These are phyloP conservation scores for Cetradonia linearis DNA, from an alignment of 495 filamentous ascomycete genomes.

Conservation along the genomic window DNA sequence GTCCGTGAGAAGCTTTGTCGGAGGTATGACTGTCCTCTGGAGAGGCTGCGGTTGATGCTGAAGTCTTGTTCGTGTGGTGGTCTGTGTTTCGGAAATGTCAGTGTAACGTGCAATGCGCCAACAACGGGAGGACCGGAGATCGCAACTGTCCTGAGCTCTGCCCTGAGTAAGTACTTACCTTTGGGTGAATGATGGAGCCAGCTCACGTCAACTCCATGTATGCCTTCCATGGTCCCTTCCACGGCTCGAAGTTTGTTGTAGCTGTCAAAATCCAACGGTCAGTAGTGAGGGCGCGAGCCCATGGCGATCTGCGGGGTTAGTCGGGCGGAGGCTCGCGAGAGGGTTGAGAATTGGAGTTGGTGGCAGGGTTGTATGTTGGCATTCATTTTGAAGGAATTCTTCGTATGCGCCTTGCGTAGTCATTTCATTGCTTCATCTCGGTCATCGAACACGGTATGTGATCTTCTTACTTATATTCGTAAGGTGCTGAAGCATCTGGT, in stretches of 20 bases:
- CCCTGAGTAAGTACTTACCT: slow-evolving; percentile 35
- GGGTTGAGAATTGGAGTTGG: neutral
- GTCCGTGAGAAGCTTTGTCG: slow-evolving; percentile 1
- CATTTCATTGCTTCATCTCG: neutral
- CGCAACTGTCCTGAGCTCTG: neutral
- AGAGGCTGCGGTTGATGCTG: neutral
- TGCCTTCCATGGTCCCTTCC: slow-evolving; percentile 41
- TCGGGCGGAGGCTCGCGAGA: slow-evolving; percentile 8
- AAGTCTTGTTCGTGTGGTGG: slow-evolving; percentile 10
- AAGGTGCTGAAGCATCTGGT: slow-evolving; percentile 4
- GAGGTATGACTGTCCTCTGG: slow-evolving; percentile 2
- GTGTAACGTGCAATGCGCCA: neutral
- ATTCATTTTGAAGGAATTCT: neutral
- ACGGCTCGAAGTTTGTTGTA: neutral
- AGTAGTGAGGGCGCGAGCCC: neutral
- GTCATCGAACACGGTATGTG: neutral
- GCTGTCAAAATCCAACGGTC: neutral
- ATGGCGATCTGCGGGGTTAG: slow-evolving; percentile 19
- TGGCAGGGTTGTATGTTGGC: neutral
- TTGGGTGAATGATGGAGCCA: slow-evolving; percentile 60
- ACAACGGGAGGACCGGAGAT: neutral
- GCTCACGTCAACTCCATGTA: slow-evolving; percentile 58
- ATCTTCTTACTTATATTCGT: neutral
- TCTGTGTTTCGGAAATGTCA: slow-evolving; percentile 8
- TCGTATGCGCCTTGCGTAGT: neutral